phyloP scores from a whole-genome alignment of 441 rosid species.

The Syzygium syzygioides region DNA sequence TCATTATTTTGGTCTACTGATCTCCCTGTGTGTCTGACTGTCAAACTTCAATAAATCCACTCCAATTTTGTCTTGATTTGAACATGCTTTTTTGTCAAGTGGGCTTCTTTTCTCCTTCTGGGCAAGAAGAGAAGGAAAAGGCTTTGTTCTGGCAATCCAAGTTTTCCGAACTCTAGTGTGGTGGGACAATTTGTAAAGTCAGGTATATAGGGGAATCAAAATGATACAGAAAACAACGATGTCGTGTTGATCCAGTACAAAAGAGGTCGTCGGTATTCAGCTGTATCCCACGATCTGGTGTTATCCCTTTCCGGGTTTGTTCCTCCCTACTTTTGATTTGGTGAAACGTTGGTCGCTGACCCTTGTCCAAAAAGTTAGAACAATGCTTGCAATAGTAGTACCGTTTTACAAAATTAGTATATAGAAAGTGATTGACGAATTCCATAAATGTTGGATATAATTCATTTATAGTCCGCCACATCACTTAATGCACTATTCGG shows the following conservation, averaged over 20 bases:
- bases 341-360: fast-evolving
- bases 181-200: not conserved
- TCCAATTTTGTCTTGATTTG: not conserved
- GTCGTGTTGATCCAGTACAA: fast-evolving
- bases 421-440: not conserved
- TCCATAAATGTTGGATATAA: not conserved
- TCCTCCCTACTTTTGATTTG: not conserved
- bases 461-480: not conserved
- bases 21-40: not conserved
- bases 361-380: not conserved
- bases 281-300: not conserved
- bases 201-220: not conserved
- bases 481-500: not conserved
- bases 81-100: not conserved
- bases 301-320: fast-evolving
- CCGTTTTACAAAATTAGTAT: not conserved
- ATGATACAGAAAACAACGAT: not conserved
- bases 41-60: not conserved
- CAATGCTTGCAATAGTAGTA: not conserved
- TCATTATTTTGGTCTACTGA: not conserved
- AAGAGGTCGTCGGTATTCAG: not conserved
- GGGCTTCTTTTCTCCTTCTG: not conserved
- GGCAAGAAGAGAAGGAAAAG: not conserved
- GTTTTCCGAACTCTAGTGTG: not conserved
- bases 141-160: not conserved